Conservation (phyloP, 495 filamentous ascomycete species). For the Pseudotulostoma volvatum region DNA sequence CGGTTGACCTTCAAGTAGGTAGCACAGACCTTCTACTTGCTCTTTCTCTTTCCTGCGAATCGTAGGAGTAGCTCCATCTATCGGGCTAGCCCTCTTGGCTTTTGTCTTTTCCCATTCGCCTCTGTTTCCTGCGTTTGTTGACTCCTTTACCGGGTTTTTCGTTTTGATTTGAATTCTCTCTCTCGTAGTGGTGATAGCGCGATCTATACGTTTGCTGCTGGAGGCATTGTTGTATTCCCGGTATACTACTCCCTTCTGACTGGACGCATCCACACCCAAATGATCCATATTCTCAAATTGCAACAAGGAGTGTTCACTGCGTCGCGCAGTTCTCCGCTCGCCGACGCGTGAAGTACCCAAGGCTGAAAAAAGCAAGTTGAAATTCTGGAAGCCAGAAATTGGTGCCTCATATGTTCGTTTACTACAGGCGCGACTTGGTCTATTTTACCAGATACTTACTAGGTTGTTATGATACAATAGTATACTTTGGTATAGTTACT, state of each 20-base stretch:
- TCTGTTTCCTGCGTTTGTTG: constrained; percentile 25
- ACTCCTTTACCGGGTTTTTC: constrained; percentile 48
- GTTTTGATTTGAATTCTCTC: constrained; percentile 46
- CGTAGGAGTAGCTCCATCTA: constrained; percentile 25
- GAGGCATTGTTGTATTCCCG: constrained; percentile 18
- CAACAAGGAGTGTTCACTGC: no score
- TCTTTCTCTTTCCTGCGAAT: constrained; percentile 25
- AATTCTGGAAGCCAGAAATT: no score
- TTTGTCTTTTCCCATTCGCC: constrained; percentile 28
- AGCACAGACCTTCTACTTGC: constrained; percentile 20
- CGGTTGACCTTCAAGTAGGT: no score
- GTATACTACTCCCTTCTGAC: constrained; percentile 19
- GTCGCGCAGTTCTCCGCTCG: no score
- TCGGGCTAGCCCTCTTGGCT: constrained; percentile 24
- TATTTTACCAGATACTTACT: no score
- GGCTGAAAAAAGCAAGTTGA: no score
- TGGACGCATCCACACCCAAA: constrained; percentile 19
- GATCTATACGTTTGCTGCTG: constrained; percentile 26
- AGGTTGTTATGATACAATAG: no score
- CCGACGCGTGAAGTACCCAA: no score
- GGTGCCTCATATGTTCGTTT: no score
- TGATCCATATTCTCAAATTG: constrained; percentile 22
- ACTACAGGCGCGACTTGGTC: no score
- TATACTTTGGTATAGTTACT: no score
- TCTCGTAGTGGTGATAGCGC: constrained; percentile 41